Base-by-base conservation (phyloP, 2,329 filamentous ascomycete species). In the Beauveria rudraprayagi region DNA sequence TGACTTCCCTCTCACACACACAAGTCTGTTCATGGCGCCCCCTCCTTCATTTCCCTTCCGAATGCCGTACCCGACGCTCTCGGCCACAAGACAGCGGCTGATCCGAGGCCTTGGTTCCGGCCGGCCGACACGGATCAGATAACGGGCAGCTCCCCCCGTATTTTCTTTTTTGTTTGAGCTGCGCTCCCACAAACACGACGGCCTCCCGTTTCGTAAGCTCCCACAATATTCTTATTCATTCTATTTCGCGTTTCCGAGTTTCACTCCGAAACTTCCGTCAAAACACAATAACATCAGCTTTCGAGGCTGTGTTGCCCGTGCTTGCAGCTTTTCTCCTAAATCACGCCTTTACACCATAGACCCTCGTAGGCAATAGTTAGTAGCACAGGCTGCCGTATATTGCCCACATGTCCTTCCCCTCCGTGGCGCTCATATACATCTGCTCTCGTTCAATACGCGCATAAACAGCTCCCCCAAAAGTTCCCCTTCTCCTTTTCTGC, bases 121-220 rank as follows among this genome's bases (percentile, higher is more conserved):
- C 47, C 50, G 50, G 50, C 22, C 37, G 40, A 34, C 58, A 41
- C 61, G 61, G 61, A 62, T 62, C 61, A 62, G 61, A 62, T 62
- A 62, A 62, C 37, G 46, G 43, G 40, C 44, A 30, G 22, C 19
- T 17, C 2, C 30, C 55, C 55, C 30, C 30, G 11, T 34, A 34
- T 34, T 34, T 34, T 5, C 10, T 11, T 34, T 34, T 34, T 34
- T 11, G 4, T 11, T 34, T 34, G 10, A 37, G 3, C 41, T 28
- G 28, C 54, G 43, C 14, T 56, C 44, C n/a, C 28, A 30, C 24
- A 55, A 10, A 37, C 28, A 19, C 22, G 51, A 40, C 34, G 19
- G 51, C n/a, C 22, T 22, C 52, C 22, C 24, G n/a, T 41, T 55
- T 46, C 24, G 24, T 17, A 14, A 11, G 37, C 10, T 54, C 22